Percentiles rank a stretch among this genome's conserved stretches.
phyloP scores from a whole-genome alignment of 2,329 filamentous ascomycete species.

The Parastagonospora avenae region DNA sequence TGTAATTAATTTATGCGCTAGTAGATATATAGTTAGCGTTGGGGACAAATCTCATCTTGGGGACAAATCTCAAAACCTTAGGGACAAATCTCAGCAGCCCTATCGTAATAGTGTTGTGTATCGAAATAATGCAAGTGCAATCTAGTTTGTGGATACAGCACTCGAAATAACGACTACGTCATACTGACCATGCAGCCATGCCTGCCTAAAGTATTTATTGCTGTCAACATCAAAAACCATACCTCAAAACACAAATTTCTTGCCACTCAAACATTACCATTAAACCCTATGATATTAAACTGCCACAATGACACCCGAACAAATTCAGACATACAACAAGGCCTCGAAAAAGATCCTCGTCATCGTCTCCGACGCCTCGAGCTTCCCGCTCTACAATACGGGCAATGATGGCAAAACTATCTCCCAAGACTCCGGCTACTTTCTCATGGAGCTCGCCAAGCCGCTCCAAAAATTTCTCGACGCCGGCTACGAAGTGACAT shows the following conservation, averaged over 20 bases:
- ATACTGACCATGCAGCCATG: constrained; percentile 10
- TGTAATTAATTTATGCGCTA: no score
- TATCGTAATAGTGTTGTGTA: no score
- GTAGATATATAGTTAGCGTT: no score
- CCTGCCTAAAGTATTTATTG: not conserved
- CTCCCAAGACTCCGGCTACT: constrained; percentile 36
- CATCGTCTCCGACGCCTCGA: constrained; percentile 51
- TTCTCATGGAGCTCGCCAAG: constrained; percentile 42
- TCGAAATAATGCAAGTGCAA: no score
- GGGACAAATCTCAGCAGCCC: no score
- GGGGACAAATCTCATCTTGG: no score
- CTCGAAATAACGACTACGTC: constrained; percentile 8
- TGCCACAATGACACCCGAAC: not conserved
- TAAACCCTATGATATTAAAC: no score
- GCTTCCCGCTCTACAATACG: constrained; percentile 38
- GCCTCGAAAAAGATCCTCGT: constrained; percentile 52
- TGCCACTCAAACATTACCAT: not conserved
- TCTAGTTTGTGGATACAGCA: no score
- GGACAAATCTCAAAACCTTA: no score
- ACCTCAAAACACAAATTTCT: not conserved
- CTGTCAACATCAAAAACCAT: not conserved
- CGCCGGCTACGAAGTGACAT: constrained; percentile 50
- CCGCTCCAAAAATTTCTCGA: constrained; percentile 35
- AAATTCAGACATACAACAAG: constrained; percentile 8
- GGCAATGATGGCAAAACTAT: constrained; percentile 30